Base-by-base conservation (phyloP, 495 filamentous ascomycete genomes). In the Penicillium chermesinum region DNA sequence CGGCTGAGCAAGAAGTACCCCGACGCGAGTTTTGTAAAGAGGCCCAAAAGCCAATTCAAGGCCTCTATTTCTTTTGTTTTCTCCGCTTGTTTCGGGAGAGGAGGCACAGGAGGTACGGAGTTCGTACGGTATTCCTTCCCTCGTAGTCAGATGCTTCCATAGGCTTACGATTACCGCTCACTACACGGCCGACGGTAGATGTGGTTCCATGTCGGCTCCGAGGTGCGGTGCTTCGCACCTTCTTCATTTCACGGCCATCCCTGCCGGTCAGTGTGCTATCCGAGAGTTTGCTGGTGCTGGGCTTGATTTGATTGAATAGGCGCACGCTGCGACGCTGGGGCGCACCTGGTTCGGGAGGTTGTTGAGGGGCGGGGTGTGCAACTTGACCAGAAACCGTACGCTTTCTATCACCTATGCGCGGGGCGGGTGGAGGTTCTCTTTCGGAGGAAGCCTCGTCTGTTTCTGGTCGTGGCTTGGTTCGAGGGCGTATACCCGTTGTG, bases 341-440 rank as follows among this genome's bases (percentile, higher is more conserved):
- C 33, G 83, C 82, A 20, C 81, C 79, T 33, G 84, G 83, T 57
- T 90, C 86, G 36, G 48, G 41, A 7, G 74, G 61, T 36, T 76
- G 75, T 12, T 63, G 66, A 46, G 78, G 66, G 46, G 74, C 67
- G 9, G 81, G 66, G 52, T 86, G 80, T 7, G 86, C 80, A 12
- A 80, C 79, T 55, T 91, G 86, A 2, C 90, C 90, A 21, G 90
- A 91, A 13, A 91, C 77, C 4, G 89, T 95, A 49, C 90, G 78
- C 68, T 95, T 96, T 59, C 88, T 79, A 52, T 85, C 85, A 7
- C 71, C 66, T 21, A 68, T 53, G 42, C 63, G 59, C 18, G 61
- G 53, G 3, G 59, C 58, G 38, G 59, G 59, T n/a, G 66, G 62
- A 15, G 62, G 50, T 16, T 73, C 69, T 52, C 62, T 64, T 53